Conservation (phyloP, 1,139 yeast species). For the Spencermartinsiella ligniputridi region DNA sequence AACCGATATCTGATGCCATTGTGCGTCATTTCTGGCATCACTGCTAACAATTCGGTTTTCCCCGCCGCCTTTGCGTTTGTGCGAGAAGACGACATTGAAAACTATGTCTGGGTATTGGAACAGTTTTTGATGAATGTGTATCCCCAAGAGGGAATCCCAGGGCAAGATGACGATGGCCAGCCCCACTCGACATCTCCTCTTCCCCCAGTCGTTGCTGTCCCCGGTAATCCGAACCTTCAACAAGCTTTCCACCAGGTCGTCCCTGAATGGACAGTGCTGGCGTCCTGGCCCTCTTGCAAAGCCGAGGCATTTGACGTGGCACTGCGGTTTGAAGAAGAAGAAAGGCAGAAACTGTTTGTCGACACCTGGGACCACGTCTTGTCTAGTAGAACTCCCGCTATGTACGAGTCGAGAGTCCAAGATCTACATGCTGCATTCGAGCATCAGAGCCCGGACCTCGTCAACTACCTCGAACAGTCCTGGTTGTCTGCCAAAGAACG, state of each 20-base stretch:
- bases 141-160: neutral
- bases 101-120: neutral
- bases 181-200: neutral
- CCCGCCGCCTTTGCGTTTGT: constrained; percentile 1
- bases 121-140: neutral
- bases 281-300: neutral
- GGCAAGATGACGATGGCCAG: neutral
- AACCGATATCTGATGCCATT: neutral
- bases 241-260: neutral
- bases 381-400: neutral
- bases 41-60: neutral
- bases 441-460: neutral
- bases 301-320: neutral
- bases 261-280: neutral
- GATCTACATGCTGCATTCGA: neutral
- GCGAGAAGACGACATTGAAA: neutral
- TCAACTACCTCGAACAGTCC: neutral
- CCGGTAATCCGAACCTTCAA: neutral
- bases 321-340: neutral
- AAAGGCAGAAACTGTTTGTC: neutral
- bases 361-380: neutral
- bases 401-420: neutral
- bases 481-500: constrained; percentile 1
- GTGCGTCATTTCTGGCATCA: neutral
- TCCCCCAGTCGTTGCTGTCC: neutral